phyloP scores from a whole-genome alignment of 225 moss, liverwort and hornwort genomes.

The Physcomitrellopsis africana region DNA sequence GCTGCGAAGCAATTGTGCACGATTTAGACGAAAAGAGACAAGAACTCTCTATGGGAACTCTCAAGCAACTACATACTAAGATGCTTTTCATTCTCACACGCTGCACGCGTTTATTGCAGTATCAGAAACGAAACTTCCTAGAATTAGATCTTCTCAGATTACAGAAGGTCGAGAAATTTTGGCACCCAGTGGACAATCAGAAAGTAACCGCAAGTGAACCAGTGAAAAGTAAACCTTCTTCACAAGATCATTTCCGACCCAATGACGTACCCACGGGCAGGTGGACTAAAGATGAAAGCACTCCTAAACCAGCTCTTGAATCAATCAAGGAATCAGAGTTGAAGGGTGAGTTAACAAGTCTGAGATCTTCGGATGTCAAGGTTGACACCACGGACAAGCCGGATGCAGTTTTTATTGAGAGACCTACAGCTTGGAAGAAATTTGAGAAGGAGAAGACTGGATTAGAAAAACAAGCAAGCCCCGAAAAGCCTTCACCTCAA shows the following conservation, averaged over 20 bases:
- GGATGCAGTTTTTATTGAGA: constrained; percentile 77
- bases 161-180: constrained; percentile 65
- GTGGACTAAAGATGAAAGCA: constrained; percentile 56
- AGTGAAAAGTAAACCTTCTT: constrained; percentile 50
- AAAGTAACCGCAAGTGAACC: constrained; percentile 59
- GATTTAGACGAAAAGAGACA: constrained; percentile 98
- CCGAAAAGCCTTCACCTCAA: constrained; percentile 36
- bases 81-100: constrained; percentile 98
- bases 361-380: constrained; percentile 41
- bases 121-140: constrained; percentile 81
- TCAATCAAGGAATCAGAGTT: constrained; percentile 54
- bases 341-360: constrained; percentile 31
- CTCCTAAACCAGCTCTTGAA: constrained; percentile 37
- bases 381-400: constrained; percentile 46
- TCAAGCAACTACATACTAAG: constrained; percentile 93
- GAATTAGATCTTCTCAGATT: constrained; percentile 83
- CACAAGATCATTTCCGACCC: constrained; percentile 43
- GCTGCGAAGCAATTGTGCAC: constrained; percentile 90
- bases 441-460: constrained; percentile 49
- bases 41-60: constrained; percentile 83
- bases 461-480: constrained; percentile 37
- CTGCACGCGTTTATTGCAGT: constrained; percentile 94
- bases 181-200: constrained; percentile 53
- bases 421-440: constrained; percentile 85
- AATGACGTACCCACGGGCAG: constrained; percentile 29